Evolutionary conservation across 148 eudicot genomes (phyloP), one percentile per base, ranked within the genome.

Genomic region (Cornus controversa): DNA sequence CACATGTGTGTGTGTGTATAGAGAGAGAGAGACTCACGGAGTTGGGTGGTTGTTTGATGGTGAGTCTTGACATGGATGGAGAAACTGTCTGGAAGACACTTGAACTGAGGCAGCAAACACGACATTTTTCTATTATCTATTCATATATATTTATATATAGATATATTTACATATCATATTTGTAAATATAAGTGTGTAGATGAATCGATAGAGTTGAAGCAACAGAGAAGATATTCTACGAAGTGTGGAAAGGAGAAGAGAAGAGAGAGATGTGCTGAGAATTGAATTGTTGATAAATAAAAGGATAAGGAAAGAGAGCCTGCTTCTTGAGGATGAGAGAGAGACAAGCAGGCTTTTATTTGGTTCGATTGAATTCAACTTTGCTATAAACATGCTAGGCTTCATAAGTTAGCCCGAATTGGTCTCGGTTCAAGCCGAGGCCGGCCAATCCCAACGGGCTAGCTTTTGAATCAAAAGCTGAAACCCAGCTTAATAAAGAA

Each of bases 41-140:
- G 71, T 27, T 83, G 67, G 76, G 83, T 8, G 54, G 85, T 54
- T 60, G 77, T 8, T 50, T 80, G 83, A 29, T 67, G 77, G 34
- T 58, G 84, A 34, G 75, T 63, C 45, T 54, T 75, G 77, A 84
- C 83, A 57, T 85, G 75, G 79, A 83, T 42, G 71, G 81, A 76
- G 80, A 81, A 84, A 66, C 80, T 77, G 64, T 83, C 84, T 36
- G 85, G 91, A 45, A 79, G 82, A 74, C 89, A 88, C 79, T 88
- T 86, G 87, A 88, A 86, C 36, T 88, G 91, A 20, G 91, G 91
- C 77, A 88, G 50, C 71, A 88, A 71, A 80, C 84, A 88, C 69
- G 89, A 84, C 89, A 88, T 88, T 75, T 76, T 84, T 75, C 69
- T 72, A 72, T 54, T 42, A 29, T 16, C 22, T 16, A 1, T 8